Evolutionary conservation across 2,329 filamentous ascomycete species (phyloP).

Genomic region (Macrophomina phaseolina): DNA sequence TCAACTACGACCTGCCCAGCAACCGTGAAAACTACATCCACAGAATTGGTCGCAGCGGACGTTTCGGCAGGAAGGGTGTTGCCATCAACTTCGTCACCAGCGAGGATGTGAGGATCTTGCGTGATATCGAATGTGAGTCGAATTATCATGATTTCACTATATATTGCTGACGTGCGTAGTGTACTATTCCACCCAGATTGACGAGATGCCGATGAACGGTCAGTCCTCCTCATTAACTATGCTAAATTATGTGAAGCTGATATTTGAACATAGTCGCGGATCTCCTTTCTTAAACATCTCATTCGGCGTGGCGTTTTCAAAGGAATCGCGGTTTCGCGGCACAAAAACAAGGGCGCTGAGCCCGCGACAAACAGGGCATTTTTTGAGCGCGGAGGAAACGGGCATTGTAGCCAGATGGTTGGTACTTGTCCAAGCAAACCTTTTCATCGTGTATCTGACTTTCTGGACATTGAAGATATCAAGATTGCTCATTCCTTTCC

Average conservation of each 20-base stretch:
- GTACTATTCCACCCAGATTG: slow-evolving; percentile 95
- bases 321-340: background rate
- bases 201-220: slow-evolving; percentile 96
- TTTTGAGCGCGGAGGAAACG: slow-evolving; percentile 30
- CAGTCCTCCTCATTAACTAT: background rate
- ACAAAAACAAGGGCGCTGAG: slow-evolving; percentile 17
- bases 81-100: slow-evolving; percentile 99
- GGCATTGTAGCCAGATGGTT: slow-evolving; percentile 31
- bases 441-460: slow-evolving; percentile 7
- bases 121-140: slow-evolving; percentile 86
- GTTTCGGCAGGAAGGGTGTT: slow-evolving; percentile 97
- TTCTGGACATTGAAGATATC: slow-evolving; percentile 19
- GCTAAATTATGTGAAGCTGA: background rate
- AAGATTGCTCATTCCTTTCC: slow-evolving; percentile 22
- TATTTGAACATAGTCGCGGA: slow-evolving; percentile 6
- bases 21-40: slow-evolving; percentile 99
- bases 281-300: slow-evolving; percentile 21
- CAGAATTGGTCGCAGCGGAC: slow-evolving; percentile 91
- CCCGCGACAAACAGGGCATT: background rate
- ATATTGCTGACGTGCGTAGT: slow-evolving; percentile 59
- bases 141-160: background rate
- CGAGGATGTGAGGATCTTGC: slow-evolving; percentile 94
- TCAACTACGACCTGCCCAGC: slow-evolving; percentile 97
- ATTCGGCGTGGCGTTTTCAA: background rate
- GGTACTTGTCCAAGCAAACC: background rate